Conservation (phyloP, 2,329 filamentous ascomycete genomes). For the Aureobasidium sp. region DNA sequence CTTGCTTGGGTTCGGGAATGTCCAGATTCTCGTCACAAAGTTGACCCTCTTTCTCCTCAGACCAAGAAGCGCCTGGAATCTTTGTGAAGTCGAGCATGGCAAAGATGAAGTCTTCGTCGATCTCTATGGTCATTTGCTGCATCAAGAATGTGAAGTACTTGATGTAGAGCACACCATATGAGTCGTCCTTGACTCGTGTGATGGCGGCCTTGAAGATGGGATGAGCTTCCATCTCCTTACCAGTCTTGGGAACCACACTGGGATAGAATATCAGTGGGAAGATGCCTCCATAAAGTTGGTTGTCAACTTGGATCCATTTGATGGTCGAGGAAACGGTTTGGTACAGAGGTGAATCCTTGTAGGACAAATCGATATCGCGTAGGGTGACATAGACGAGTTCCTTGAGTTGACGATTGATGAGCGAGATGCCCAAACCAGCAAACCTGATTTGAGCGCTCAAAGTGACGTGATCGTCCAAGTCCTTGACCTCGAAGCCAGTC, state of each 20-base stretch:
- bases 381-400: constrained; percentile 92
- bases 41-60: constrained; percentile 70
- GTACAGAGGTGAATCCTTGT: constrained; percentile 85
- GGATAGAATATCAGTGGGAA: constrained; percentile 97
- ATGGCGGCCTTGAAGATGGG: constrained; percentile 88
- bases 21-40: constrained; percentile 85
- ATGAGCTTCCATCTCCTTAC: constrained; percentile 91
- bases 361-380: constrained; percentile 81
- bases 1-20: constrained; percentile 82
- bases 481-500: constrained; percentile 86
- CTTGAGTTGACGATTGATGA: constrained; percentile 85
- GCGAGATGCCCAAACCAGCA: constrained; percentile 82
- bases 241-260: constrained; percentile 93
- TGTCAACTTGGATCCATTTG: constrained; percentile 99
- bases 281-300: constrained; percentile 94
- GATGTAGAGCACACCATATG: constrained; percentile 94
- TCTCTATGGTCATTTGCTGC: constrained; percentile 95
- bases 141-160: constrained; percentile 92
- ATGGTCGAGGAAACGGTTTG: constrained; percentile 85
- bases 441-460: constrained; percentile 85
- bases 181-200: constrained; percentile 94
- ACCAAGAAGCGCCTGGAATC: constrained; percentile 82
- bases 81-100: constrained; percentile 92
- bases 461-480: constrained; percentile 76
- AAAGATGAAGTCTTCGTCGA: constrained; percentile 97